phyloP scores from a whole-genome alignment of 768 basidiomycete species.

The Imleria badia region DNA sequence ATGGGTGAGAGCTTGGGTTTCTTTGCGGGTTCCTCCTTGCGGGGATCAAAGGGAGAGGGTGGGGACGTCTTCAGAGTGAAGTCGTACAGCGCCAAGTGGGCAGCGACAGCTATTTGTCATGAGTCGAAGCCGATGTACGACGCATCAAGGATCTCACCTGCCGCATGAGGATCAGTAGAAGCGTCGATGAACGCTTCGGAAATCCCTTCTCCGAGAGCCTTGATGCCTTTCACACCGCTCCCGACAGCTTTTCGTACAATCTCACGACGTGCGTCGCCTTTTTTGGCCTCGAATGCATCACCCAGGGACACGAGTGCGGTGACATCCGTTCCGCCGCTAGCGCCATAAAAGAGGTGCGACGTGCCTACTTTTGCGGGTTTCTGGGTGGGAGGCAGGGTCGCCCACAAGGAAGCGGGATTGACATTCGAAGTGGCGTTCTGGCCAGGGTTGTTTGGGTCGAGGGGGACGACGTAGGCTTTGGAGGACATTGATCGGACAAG shows the following conservation, averaged over 20 bases:
- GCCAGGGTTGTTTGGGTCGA: constrained; percentile 46
- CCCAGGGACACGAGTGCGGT: constrained; percentile 61
- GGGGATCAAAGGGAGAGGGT: constrained; percentile 64
- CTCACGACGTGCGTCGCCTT: constrained; percentile 53
- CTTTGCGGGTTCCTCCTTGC: constrained; percentile 48
- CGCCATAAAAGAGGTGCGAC: constrained; percentile 63
- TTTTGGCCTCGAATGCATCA: constrained; percentile 49
- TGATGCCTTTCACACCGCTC: constrained; percentile 68
- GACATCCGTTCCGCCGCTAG: constrained; percentile 39
- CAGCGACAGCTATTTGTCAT: constrained; percentile 60
- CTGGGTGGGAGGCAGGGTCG: constrained; percentile 43
- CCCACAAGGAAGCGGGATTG: constrained; percentile 53
- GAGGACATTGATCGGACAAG: constrained; percentile 46
- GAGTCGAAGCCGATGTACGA: not conserved
- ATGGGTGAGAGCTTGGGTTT: constrained; percentile 50
- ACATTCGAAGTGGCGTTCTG: constrained; percentile 34
- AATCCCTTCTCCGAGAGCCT: constrained; percentile 56
- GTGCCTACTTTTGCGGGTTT: constrained; percentile 62
- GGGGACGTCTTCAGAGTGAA: constrained; percentile 79
- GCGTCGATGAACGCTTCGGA: constrained; percentile 65
- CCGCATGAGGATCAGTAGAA: constrained; percentile 69
- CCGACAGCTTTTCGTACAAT: constrained; percentile 70
- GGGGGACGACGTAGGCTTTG: constrained; percentile 56
- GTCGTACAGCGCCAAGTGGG: constrained; percentile 71
- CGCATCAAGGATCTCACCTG: constrained; percentile 44